Base-by-base conservation (phyloP, 768 basidiomycete genomes). In the Tylopilus sp. region DNA sequence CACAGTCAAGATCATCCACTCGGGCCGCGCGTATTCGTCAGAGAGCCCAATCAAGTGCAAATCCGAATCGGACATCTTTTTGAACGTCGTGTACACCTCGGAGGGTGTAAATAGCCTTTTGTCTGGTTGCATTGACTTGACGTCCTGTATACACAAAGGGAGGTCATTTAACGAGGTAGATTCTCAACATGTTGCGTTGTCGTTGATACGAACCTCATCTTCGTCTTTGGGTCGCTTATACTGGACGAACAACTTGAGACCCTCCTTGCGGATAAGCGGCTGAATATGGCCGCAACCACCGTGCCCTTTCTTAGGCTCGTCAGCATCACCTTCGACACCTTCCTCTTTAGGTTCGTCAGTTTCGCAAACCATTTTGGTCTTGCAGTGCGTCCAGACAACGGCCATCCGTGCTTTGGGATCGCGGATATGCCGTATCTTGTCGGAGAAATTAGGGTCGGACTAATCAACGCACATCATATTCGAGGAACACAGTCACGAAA, bases 1-100 rank as follows among this genome's bases (percentile, higher is more conserved):
- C 33, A 98, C 93, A 0, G 97, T 98, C 37, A 98, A 75, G 60
- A 99, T 97, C 97, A 99, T 98, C 97, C 97, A 99, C 64, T 98
- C 93, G 3, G 97, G 97, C 37, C 95, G 84, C 8, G 97, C 96
- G 67, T 97, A 98, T 67, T 92, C 91, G 53, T 94, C 91, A 25
- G 90, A 95, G 11, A 98, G 83, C 33, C 97, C 97, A 59, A 98
- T 83, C 25, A 94, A 77, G 57, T 86, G 81, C 16, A 98, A 79
- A 67, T 98, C 96, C 13, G 84, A 80, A 55, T 93, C 85, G 8
- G 92, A 83, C 74, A 98, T 93, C 81, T 98, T 98, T 74, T 92
- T 91, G 70, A 98, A 84, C n/a, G 91, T 85, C 38, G 87, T 88
- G 71, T 94, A 90, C n/a, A 90, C 89, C 63, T 96, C 93, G 6